Evolutionary conservation across 1,284 basidiomycete species (phyloP).

Genomic region (Apiotrichum siamense): DNA sequence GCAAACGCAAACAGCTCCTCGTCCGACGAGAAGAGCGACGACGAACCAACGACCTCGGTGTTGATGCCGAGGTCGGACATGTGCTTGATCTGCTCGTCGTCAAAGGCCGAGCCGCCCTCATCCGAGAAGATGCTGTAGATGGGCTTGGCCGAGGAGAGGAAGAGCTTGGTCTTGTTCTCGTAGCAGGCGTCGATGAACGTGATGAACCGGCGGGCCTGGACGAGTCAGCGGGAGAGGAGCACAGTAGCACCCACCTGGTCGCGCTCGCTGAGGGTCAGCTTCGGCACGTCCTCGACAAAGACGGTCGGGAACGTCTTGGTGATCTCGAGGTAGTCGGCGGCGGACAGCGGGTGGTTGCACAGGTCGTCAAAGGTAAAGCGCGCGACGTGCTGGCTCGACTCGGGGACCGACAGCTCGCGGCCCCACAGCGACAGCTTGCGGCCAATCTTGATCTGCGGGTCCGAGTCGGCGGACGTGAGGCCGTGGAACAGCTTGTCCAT

Average conservation of each 20-base stretch:
- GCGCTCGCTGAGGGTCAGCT: slow-evolving; percentile 80
- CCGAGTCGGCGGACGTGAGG: slow-evolving; percentile 52
- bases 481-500: slow-evolving; percentile 77
- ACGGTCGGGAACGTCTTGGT: slow-evolving; percentile 81
- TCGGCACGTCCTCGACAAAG: slow-evolving; percentile 80
- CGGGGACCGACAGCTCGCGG: slow-evolving; percentile 68
- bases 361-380: slow-evolving; percentile 82
- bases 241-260: slow-evolving; percentile 60
- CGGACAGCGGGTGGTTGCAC: slow-evolving; percentile 82
- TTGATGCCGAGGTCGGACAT: slow-evolving; percentile 60
- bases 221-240: slow-evolving; percentile 1
- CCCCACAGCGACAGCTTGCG: slow-evolving; percentile 83
- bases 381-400: slow-evolving; percentile 71
- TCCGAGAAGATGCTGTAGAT: slow-evolving; percentile 82
- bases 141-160: slow-evolving; percentile 82
- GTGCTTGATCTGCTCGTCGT: slow-evolving; percentile 60
- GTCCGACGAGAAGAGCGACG: slow-evolving; percentile 84
- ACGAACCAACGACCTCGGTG: slow-evolving; percentile 64
- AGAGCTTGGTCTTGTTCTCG: slow-evolving; percentile 84
- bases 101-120: slow-evolving; percentile 48
- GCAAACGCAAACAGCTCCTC: slow-evolving; percentile 95
- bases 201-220: slow-evolving; percentile 86
- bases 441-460: slow-evolving; percentile 55
- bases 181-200: slow-evolving; percentile 96
- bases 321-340: slow-evolving; percentile 93